Base-by-base conservation (phyloP, 805 yeast genomes). In the Pichia membranifaciens region DNA sequence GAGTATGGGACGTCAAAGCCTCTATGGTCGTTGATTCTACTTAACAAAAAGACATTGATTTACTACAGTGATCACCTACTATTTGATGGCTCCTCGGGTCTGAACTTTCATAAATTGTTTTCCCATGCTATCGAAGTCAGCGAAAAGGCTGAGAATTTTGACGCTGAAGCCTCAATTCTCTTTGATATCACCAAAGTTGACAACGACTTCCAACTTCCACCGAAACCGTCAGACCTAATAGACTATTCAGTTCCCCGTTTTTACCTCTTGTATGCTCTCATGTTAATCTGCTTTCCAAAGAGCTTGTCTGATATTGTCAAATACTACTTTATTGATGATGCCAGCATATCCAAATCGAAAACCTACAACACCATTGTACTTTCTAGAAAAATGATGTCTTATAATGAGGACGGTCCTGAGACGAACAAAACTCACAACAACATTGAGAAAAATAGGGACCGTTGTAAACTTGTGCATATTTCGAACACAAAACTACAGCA, bases 31-130 rank as follows among this genome's bases (percentile, higher is more conserved):
- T 25, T 58, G 12, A 43, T 43, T 7, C 25, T 57, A 5, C 35
- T 53, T 3, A 51, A 55, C 36, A 45, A 47, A 15, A 47, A 36
- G 12, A 47, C 51, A 0, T 37, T 55, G 17, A 29, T 54, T 13
- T 52, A 64, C 33, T 50, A 53, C 23, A 57, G 60, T 43, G 65
- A 67, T 32, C 72, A 68, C 51, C 34, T 58, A 2, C 44, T 67
- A n/a, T 59, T 66, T 37, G 73, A 69, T 51, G 73, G 71, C 3
- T 56, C 53, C 12, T 54, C 67, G 13, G 69, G 64, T 6, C 40
- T 50, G 13, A 51, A 51, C 21, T 68, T 68, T 51, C 69, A 65
- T 38, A 48, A 53, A 17, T 58, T 60, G 22, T 56, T 67, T 23
- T 25, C 41, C 5, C 22, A 43, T n/a, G 40, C 38, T 2, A n/a